These are phyloP conservation scores for Neonectria ditissima DNA, from an alignment of 2,329 filamentous ascomycete species.

Conservation along the genomic window DNA sequence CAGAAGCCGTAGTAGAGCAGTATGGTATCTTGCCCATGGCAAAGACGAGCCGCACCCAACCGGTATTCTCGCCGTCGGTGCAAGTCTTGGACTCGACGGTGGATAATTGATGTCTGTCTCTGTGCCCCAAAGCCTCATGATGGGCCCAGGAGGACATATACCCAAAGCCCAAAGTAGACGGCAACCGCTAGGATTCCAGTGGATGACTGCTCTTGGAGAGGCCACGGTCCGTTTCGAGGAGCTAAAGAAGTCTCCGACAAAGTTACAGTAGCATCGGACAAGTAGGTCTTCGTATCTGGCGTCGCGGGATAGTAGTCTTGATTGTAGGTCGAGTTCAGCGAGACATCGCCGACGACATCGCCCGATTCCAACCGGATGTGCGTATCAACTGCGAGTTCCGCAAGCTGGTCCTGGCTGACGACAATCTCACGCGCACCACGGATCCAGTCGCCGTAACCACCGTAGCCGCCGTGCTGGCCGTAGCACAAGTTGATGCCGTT, in stretches of 20 bases:
- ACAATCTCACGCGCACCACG: conserved; percentile 70
- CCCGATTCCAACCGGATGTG: conserved; percentile 72
- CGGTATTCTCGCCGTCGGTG: not conserved
- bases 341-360: conserved; percentile 61
- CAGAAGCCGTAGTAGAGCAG: not conserved
- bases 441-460: conserved; percentile 74
- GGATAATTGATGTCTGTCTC: not conserved
- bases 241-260: not conserved
- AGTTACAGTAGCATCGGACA: conserved; percentile 1
- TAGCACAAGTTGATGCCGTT: conserved; percentile 66
- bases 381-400: conserved; percentile 61
- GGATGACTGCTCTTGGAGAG: not conserved
- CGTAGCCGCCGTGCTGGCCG: conserved; percentile 76
- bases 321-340: conserved; percentile 70
- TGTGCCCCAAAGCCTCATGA: not conserved
- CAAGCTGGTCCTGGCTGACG: conserved; percentile 57
- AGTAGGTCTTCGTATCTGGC: conserved; percentile 51
- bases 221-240: not conserved
- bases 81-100: not conserved
- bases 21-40: too few relatives aligned
- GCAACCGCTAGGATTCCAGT: not conserved
- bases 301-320: conserved; percentile 64
- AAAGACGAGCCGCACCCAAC: too few relatives aligned
- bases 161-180: not conserved
- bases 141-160: not conserved